These are phyloP conservation scores for Neltuma alba DNA, from an alignment of 306 rosid genomes.

Conservation along the genomic window DNA sequence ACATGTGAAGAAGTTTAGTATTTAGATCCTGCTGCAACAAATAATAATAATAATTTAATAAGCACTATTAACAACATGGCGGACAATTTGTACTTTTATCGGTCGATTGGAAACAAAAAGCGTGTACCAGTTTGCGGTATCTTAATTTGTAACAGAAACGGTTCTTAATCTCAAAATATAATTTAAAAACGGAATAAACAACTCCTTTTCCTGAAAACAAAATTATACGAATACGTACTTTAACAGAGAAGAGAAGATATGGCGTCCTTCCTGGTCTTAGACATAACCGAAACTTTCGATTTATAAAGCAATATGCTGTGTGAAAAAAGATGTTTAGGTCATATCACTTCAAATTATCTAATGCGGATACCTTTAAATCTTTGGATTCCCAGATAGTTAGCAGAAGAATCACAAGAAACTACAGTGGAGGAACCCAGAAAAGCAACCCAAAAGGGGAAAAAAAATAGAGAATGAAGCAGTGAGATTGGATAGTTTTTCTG, in stretches of 20 bases:
- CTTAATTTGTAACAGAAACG: neutral
- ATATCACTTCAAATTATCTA: constrained; percentile 11
- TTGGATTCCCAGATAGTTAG: constrained; percentile 18
- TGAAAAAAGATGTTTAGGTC: constrained; percentile 2
- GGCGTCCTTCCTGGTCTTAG: neutral
- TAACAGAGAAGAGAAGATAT: neutral
- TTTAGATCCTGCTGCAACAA: neutral
- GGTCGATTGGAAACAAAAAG: neutral
- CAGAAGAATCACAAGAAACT: constrained; percentile 4
- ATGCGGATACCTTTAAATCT: constrained; percentile 10
- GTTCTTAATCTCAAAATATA: neutral
- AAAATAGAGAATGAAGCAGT: neutral
- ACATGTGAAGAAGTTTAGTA: neutral
- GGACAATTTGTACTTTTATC: neutral
- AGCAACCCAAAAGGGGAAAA: neutral
- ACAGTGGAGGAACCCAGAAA: neutral
- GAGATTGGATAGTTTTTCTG: neutral
- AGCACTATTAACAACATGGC: neutral
- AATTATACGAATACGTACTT: neutral
- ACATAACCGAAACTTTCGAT: neutral
- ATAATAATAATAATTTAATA: neutral
- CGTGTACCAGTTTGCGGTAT: neutral
- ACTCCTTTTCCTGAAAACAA: neutral
- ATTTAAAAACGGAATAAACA: neutral
- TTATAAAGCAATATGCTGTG: neutral